Evolutionary conservation across 192 early-diverging fungal species (phyloP), one percentile per base, ranked within the genome.

Genomic region (Backusella westeae): DNA sequence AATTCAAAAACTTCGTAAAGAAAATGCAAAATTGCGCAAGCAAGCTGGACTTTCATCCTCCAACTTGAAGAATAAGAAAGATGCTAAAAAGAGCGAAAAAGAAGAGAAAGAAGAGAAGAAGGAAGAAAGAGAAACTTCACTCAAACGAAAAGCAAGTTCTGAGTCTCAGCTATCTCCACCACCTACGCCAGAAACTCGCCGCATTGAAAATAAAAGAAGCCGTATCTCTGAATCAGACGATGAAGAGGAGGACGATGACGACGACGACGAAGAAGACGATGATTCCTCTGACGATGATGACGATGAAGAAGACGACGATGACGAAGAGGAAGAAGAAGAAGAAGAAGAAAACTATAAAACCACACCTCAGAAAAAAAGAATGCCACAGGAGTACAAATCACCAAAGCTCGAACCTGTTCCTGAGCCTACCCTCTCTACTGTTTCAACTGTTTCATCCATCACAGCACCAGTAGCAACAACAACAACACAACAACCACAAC

Each of bases 21-120:
- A 79, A 42, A 79, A 79, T 44, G 78, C 74, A 71, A 67, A 67
- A 10, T 52, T 79, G 6, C 23, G 73, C 26, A 75, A 79, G 32
- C 78, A 79, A 70, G 78, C 78, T 59, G 32, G 26, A 35, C 3
- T 44, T 19, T 38, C 77, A n/a, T 44, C 59, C 4, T 35, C 35
- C 7, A 35, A n/a, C 32, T 44, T 75, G 19, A 66, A 44, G 23
- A 67, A 75, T 17, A 34, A 66, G 29, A 15, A 29, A 10, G 23
- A 46, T 2, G n/a, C 71, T 56, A 29, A 32, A 38, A 32, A 49
- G 0, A 53, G 34, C 19, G 38, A 39, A 29, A 63, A 63, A 39
- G 38, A 59, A 14, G 38, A 74, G 42, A 14, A 65, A 65, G 34
- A 38, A 3, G 32, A 74, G 59, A 65, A 15, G n/a, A 66, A 41